These are phyloP conservation scores for Hirsutella minnesotensis DNA, from an alignment of 2,329 filamentous ascomycete species.

Conservation along the genomic window DNA sequence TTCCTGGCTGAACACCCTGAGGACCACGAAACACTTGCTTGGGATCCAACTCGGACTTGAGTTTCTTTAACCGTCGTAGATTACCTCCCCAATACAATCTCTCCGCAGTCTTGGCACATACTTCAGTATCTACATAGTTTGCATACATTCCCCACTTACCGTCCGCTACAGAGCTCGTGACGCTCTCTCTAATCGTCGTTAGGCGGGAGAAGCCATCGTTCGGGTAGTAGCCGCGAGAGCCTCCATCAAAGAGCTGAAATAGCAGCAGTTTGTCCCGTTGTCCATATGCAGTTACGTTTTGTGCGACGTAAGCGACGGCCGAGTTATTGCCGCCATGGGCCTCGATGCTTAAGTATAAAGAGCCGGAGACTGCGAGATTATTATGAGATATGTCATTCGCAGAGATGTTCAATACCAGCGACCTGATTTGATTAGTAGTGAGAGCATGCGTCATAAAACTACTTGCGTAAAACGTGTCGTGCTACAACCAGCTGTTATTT, in stretches of 20 bases:
- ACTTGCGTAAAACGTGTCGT: slow-evolving; percentile 13
- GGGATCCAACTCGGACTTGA: slow-evolving; percentile 29
- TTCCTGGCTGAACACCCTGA: background rate
- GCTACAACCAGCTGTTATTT: slow-evolving; percentile 6
- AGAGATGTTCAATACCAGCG: background rate
- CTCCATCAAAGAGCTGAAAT: slow-evolving; percentile 35
- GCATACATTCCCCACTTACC: slow-evolving; percentile 35
- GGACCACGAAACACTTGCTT: slow-evolving; percentile 21
- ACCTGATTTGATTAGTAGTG: slow-evolving; percentile 9
- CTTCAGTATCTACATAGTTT: slow-evolving; percentile 40
- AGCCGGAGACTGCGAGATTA: slow-evolving; percentile 15
- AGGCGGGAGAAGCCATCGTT: slow-evolving; percentile 26
- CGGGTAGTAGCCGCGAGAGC: slow-evolving; percentile 20
- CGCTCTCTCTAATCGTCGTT: slow-evolving; percentile 12
- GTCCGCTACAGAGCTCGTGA: slow-evolving; percentile 20
- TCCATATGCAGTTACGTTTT: slow-evolving; percentile 20
- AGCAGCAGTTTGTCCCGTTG: slow-evolving; percentile 35
- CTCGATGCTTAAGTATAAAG: background rate
- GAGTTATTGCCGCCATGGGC: slow-evolving; percentile 21
- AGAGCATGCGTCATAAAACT: slow-evolving; percentile 12
- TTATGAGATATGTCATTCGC: background rate
- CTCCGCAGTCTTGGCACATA: slow-evolving; percentile 33
- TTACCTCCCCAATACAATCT: slow-evolving; percentile 34
- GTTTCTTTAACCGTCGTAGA: slow-evolving; percentile 20
- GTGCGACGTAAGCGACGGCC: slow-evolving; percentile 17